phyloP scores from a whole-genome alignment of 331 rosid species.

The Prunus yedoensis region DNA sequence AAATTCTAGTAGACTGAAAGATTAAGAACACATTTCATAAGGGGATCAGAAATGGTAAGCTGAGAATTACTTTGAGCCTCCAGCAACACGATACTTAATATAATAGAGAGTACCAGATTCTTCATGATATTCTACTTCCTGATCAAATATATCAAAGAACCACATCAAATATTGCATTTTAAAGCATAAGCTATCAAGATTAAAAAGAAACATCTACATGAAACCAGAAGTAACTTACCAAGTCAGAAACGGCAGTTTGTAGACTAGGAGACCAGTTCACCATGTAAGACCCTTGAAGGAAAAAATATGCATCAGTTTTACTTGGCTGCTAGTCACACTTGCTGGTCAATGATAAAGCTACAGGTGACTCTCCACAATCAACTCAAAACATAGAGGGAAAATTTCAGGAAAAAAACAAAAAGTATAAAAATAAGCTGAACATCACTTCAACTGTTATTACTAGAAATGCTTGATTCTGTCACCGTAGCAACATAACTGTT shows the following conservation, averaged over 20 bases:
- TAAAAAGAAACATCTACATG: neutral
- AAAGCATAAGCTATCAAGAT: constrained; percentile 12
- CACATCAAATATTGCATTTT: constrained; percentile 13
- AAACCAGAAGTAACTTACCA: constrained; percentile 51
- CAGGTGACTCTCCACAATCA: neutral
- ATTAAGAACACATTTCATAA: constrained; percentile 4
- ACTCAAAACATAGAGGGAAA: neutral
- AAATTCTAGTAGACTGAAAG: constrained; percentile 9
- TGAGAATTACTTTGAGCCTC: constrained; percentile 51
- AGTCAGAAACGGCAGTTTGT: constrained; percentile 97
- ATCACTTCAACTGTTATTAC: neutral
- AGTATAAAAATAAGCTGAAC: neutral
- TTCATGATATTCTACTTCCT: constrained; percentile 98
- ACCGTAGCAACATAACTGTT: neutral
- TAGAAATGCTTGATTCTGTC: neutral
- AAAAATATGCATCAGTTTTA: neutral
- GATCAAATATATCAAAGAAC: constrained; percentile 33
- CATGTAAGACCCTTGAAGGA: constrained; percentile 74
- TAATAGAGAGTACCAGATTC: constrained; percentile 83
- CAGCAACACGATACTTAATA: constrained; percentile 89
- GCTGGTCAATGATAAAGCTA: neutral
- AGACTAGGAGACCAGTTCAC: constrained; percentile 96
- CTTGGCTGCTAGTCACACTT: constrained; percentile 2
- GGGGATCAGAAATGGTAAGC: neutral
- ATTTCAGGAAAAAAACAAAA: neutral